Conservation (phyloP, 345 rosid genomes). For the Pseudoturritis turrita region DNA sequence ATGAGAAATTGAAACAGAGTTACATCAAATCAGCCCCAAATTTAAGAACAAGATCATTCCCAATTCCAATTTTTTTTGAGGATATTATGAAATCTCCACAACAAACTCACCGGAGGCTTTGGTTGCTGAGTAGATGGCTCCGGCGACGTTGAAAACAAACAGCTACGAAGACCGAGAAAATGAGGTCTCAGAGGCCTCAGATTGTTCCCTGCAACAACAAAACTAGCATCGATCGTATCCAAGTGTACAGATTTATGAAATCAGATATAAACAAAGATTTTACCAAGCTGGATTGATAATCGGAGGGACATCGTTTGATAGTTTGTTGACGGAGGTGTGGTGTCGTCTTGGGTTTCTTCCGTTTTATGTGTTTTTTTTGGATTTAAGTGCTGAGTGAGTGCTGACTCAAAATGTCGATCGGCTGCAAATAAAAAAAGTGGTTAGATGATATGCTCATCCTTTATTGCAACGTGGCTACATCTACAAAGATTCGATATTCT, state of each 20-base stretch:
- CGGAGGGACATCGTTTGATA: conserved; percentile 12
- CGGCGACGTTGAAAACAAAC: conserved; percentile 51
- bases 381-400: conserved; percentile 16
- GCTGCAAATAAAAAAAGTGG: too few relatives aligned
- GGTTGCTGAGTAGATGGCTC: conserved; percentile 42
- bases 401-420: conserved; percentile 16
- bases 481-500: not conserved
- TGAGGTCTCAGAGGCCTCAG: conserved; percentile 46
- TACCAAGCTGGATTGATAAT: conserved; percentile 10
- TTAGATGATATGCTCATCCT: not conserved
- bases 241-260: not conserved
- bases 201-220: conserved; percentile 45
- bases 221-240: conserved; percentile 11
- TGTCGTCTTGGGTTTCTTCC: not conserved
- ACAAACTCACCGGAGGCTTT: conserved; percentile 44
- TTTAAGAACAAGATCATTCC: not conserved
- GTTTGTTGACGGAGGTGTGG: not conserved
- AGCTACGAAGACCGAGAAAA: conserved; percentile 33
- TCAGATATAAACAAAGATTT: not conserved
- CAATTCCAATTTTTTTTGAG: not conserved
- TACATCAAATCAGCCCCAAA: not conserved
- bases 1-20: not conserved
- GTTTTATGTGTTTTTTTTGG: not conserved
- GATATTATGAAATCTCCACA: not conserved
- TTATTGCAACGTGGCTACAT: not conserved